Evolutionary conservation across 106 monocot genomes (phyloP).

Genomic region (Dioscorea zingiberensis): DNA sequence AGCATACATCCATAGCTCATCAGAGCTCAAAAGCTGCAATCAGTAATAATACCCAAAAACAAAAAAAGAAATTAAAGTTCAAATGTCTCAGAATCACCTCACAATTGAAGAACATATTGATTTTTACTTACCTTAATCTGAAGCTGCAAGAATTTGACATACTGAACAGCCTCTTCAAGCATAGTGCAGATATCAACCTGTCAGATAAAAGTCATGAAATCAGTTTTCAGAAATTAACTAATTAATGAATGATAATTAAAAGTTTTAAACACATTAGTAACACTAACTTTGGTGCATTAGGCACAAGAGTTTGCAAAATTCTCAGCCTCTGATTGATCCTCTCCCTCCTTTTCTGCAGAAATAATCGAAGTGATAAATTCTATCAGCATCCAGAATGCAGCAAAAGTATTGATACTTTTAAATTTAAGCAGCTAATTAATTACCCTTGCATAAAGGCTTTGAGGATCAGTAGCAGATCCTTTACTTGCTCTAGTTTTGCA

Average conservation of each 20-base stretch:
- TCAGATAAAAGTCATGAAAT: background rate
- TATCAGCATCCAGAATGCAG: no score
- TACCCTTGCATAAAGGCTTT: constrained; percentile 71
- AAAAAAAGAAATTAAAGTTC: background rate
- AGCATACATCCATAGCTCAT: constrained; percentile 85
- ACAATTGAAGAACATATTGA: background rate
- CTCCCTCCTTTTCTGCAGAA: constrained; percentile 78
- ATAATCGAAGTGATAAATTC: background rate
- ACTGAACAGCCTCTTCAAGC: constrained; percentile 86
- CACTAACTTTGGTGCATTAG: constrained; percentile 75
- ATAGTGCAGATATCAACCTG: constrained; percentile 93
- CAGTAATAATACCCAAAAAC: background rate
- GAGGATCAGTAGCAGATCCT: constrained; percentile 55
- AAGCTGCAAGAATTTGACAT: constrained; percentile 83
- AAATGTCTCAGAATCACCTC: no score
- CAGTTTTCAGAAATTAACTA: no score
- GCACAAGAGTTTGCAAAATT: constrained; percentile 65
- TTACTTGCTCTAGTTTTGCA: constrained; percentile 39
- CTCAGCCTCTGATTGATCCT: constrained; percentile 80
- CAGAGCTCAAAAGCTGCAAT: constrained; percentile 75
- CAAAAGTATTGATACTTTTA: no score
- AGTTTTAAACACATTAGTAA: background rate
- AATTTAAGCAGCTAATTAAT: no score
- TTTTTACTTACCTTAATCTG: constrained; percentile 61
- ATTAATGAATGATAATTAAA: background rate